Evolutionary conservation across 495 filamentous ascomycete genomes (phyloP).

Genomic region (Immersiella caudata): DNA sequence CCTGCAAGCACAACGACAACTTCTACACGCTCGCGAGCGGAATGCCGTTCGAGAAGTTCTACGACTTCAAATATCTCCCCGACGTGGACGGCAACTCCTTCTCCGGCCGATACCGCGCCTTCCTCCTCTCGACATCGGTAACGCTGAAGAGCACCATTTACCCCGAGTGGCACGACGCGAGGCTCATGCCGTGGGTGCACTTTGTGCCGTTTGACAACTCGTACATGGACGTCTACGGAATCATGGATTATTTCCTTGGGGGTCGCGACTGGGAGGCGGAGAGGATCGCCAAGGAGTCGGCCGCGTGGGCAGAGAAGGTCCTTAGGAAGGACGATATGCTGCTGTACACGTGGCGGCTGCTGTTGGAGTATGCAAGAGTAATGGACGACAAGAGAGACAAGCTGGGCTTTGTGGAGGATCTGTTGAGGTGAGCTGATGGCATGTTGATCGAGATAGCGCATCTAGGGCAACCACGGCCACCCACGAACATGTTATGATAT

Average conservation of each 20-base stretch:
- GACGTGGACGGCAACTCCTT: conserved; percentile 63
- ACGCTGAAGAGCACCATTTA: conserved; percentile 55
- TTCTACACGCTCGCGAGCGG: neutral
- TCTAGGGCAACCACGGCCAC: too few relatives aligned
- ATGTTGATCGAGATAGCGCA: neutral
- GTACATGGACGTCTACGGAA: conserved; percentile 72
- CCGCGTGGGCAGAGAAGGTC: conserved; percentile 70
- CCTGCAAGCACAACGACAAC: conserved; percentile 22
- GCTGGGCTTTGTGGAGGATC: conserved; percentile 17
- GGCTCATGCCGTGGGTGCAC: conserved; percentile 55
- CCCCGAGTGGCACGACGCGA: conserved; percentile 60
- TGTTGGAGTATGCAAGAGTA: conserved; percentile 72
- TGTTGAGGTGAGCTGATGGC: conserved; percentile 2
- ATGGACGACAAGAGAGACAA: conserved; percentile 65
- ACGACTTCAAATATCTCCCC: conserved; percentile 28
- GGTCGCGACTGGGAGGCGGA: conserved; percentile 53
- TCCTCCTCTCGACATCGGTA: conserved; percentile 47
- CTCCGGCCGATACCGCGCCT: conserved; percentile 53
- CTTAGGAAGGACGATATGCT: conserved; percentile 72
- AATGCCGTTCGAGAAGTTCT: conserved; percentile 12
- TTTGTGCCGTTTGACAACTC: conserved; percentile 60
- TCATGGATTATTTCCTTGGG: conserved; percentile 81
- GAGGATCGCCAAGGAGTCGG: conserved; percentile 63
- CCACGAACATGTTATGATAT: conserved; percentile 12
- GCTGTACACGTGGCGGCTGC: conserved; percentile 67